Evolutionary conservation across 2,329 filamentous ascomycete species (phyloP), one percentile per base, ranked within the genome.

Genomic region (Stylonectria norvegica): DNA sequence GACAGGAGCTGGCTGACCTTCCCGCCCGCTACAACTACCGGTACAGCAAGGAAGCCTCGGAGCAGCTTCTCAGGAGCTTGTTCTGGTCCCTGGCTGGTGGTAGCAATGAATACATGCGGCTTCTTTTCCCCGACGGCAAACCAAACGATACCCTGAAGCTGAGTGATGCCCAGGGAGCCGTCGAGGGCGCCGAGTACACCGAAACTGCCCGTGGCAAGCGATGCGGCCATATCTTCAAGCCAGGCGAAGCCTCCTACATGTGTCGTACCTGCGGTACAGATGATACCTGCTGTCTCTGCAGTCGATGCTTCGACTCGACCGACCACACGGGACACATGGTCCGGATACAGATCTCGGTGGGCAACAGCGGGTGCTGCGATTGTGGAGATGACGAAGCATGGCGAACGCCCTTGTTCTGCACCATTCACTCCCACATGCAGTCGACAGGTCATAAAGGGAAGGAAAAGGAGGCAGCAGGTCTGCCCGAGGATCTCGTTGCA

Each of bases 351-450:
- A 82, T 95, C 33, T 95, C 89, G 1, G 81, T 86, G 3, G 91
- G 91, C 5, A 95, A 96, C 60, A 93, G 86, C 58, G 91, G 91
- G 31, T 97, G 94, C 69, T 98, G 93, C 65, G 93, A 98, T 66
- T 98, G 93, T 61, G 93, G 93, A 43, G 93, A 98, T 60, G 81
- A 85, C 15, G 94, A 98, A 65, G 94, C 93, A 9, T 98, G 94
- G 91, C 82, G 82, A 60, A 73, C 81, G 34, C 89, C 90, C 30
- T 76, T 97, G 49, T 83, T 87, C 61, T 98, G 93, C 70, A 91
- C 89, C 23, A 97, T 98, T 57, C 93, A 98, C 62, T 91, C 89
- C 29, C 75, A 83, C 35, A 44, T 64, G 40, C 56, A 64, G n/a
- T 48, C 74, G 66, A 61, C 68, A 64, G 60, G 65, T 41, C 60